These are phyloP conservation scores for Penicillium sp. DNA, from an alignment of 2,329 filamentous ascomycete genomes.

Conservation along the genomic window DNA sequence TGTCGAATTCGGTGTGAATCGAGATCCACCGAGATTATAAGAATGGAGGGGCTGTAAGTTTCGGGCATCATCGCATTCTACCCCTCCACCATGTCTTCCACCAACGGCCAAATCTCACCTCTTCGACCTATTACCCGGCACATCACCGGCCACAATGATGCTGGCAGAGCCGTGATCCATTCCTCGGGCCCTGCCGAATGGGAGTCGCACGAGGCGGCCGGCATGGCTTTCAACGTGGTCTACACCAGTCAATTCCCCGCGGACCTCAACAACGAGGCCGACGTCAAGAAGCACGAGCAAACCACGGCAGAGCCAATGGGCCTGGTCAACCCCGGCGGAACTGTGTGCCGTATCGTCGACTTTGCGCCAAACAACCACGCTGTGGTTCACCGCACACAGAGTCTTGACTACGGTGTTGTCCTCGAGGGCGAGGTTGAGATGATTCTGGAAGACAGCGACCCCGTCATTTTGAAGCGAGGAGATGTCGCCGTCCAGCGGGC, in stretches of 20 bases:
- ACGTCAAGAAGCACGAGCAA: conserved; percentile 36
- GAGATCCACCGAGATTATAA: background rate
- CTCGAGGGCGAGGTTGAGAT: conserved; percentile 57
- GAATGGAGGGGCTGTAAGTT: background rate
- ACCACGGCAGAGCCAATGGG: conserved; percentile 32
- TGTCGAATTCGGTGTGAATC: background rate
- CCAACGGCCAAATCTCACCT: conserved; percentile 27
- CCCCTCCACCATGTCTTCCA: conserved; percentile 16
- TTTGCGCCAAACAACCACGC: conserved; percentile 47
- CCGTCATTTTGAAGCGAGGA: conserved; percentile 49
- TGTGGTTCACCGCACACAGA: conserved; percentile 57
- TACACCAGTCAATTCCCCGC: conserved; percentile 43
- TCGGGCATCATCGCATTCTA: background rate
- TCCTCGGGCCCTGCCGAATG: conserved; percentile 32
- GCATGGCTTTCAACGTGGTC: conserved; percentile 42
- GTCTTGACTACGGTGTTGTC: conserved; percentile 57
- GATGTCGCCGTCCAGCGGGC: conserved; percentile 59
- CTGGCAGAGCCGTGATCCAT: conserved; percentile 40
- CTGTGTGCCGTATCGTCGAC: conserved; percentile 51
- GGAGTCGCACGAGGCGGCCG: conserved; percentile 27
- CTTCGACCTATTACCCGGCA: conserved; percentile 32
- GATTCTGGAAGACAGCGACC: conserved; percentile 55
- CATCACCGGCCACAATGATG: conserved; percentile 41
- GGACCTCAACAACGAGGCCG: conserved; percentile 36
- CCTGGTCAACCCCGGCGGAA: conserved; percentile 42